Conservation (phyloP, 139 green algal genomes). For the Yamagishiella unicocca region DNA sequence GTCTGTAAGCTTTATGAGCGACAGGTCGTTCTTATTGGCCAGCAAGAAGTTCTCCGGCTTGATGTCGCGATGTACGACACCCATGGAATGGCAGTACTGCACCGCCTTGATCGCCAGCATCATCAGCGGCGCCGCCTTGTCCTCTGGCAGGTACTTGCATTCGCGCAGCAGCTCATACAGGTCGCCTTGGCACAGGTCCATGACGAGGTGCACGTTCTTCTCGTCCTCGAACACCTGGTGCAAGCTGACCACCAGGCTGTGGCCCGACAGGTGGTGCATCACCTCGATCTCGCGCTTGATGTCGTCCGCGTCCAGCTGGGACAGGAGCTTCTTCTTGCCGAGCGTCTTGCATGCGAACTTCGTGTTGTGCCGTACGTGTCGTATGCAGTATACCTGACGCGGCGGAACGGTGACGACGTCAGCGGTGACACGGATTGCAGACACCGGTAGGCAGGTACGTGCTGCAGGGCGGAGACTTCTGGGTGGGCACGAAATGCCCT, state of each 20-base stretch:
- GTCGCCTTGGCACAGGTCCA: conserved; percentile 94
- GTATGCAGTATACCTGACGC: conserved; percentile 36
- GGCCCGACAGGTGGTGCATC: conserved; percentile 48
- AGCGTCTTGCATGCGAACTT: conserved; percentile 48
- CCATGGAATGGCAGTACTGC: conserved; percentile 56
- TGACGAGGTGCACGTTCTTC: conserved; percentile 85
- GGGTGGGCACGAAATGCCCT: no score
- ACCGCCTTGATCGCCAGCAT: conserved; percentile 44
- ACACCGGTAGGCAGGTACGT: no score
- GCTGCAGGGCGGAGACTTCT: no score
- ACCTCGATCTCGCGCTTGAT: conserved; percentile 47
- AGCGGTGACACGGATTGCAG: no score
- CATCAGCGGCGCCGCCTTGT: conserved; percentile 48
- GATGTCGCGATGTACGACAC: conserved; percentile 72
- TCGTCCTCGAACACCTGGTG: conserved; percentile 83
- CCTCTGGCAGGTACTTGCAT: conserved; percentile 49
- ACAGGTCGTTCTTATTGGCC: neutral
- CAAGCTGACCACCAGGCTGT: conserved; percentile 61
- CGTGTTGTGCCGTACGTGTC: neutral
- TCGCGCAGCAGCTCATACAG: conserved; percentile 85
- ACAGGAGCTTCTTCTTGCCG: conserved; percentile 39
- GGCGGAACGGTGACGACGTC: neutral
- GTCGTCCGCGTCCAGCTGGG: conserved; percentile 47
- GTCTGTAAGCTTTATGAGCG: conserved; percentile 74
- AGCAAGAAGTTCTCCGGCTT: conserved; percentile 82